Evolutionary conservation across 768 basidiomycete species (phyloP).

Genomic region (Candolleomyces eurysporus): DNA sequence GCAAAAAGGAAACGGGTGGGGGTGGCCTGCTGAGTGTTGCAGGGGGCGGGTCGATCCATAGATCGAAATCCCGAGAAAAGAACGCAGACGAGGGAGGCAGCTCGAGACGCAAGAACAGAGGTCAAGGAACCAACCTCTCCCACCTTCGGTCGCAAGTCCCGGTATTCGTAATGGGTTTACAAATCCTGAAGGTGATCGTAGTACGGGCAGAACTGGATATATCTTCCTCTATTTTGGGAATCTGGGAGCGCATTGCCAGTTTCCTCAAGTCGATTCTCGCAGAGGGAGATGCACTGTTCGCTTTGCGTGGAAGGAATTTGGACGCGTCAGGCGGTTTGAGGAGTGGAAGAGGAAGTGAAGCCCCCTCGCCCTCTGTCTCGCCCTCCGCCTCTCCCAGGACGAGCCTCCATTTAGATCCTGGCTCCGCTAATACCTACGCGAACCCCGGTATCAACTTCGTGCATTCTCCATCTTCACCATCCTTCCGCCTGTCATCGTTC

Average conservation of each 20-base stretch:
- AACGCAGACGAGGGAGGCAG: conserved; percentile 10
- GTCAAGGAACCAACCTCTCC: conserved; percentile 14
- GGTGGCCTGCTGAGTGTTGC: conserved; percentile 8
- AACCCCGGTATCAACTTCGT: conserved; percentile 12
- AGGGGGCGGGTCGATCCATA: conserved; percentile 18
- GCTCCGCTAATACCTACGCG: conserved; percentile 6
- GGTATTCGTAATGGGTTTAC: conserved; percentile 51
- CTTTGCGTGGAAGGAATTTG: conserved; percentile 25
- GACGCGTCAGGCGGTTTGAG: background rate
- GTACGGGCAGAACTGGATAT: conserved; percentile 63
- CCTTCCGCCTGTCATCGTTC: conserved; percentile 19
- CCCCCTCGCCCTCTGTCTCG: conserved; percentile 47
- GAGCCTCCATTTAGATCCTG: conserved; percentile 39
- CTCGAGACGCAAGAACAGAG: conserved; percentile 1
- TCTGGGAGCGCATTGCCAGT: conserved; percentile 62
- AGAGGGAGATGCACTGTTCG: conserved; percentile 65
- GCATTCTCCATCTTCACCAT: conserved; percentile 23
- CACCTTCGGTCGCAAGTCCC: conserved; percentile 37
- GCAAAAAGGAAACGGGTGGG: conserved; percentile 13
- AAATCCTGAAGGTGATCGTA: conserved; percentile 66
- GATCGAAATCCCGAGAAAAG: conserved; percentile 47
- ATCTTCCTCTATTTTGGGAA: conserved; percentile 47
- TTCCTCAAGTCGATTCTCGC: conserved; percentile 50
- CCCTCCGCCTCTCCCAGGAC: conserved; percentile 51
- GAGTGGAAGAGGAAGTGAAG: conserved; percentile 16